Conservation (phyloP, 73 alveolate species). For the Durusdinium trenchii region DNA sequence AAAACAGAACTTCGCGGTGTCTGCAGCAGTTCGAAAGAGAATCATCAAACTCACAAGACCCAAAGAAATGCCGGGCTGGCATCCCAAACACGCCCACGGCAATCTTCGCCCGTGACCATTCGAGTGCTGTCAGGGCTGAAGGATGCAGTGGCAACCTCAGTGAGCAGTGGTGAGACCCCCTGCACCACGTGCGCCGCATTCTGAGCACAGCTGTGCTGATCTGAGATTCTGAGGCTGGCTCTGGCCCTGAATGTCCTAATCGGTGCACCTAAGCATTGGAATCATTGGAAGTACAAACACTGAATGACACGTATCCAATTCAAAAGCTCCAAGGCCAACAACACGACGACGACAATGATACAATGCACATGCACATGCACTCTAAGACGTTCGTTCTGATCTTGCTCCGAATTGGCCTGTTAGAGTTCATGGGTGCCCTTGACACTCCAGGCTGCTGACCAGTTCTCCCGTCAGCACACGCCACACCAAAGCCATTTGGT, state of each 20-base stretch:
- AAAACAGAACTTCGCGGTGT: neutral
- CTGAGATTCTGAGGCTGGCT: neutral
- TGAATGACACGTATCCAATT: no score
- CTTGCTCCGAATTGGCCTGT: no score
- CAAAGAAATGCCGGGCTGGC: neutral
- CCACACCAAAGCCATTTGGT: conserved; percentile 38
- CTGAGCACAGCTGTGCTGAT: neutral
- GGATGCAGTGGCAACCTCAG: conserved; percentile 29
- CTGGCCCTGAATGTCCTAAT: conserved; percentile 47
- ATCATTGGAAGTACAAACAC: neutral
- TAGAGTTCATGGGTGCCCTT: neutral
- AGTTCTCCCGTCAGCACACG: conserved; percentile 41
- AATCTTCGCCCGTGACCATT: conserved; percentile 82
- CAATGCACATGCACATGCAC: neutral
- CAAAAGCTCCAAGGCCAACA: no score
- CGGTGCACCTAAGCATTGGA: conserved; percentile 23
- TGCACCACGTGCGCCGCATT: neutral
- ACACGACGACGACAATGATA: no score
- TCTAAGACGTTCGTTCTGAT: neutral
- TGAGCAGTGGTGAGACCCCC: neutral
- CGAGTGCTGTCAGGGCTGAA: conserved; percentile 88
- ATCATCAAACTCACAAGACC: neutral
- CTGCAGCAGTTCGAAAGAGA: neutral
- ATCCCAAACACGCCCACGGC: conserved; percentile 62
- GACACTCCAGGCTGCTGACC: neutral